phyloP scores from a whole-genome alignment of 2,329 filamentous ascomycete genomes.

The Ophiostoma fasciatum region DNA sequence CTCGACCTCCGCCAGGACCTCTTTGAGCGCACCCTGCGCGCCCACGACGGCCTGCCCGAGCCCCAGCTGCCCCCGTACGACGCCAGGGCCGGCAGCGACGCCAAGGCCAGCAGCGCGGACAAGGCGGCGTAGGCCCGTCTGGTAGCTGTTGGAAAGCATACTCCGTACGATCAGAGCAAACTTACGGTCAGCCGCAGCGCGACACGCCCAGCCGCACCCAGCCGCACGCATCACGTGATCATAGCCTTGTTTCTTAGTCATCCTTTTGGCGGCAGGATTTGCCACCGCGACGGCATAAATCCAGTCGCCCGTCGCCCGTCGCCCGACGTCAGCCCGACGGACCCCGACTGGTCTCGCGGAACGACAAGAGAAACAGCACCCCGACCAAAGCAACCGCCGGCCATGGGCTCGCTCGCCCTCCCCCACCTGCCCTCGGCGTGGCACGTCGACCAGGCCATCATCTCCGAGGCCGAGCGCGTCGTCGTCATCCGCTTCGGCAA shows the following conservation, averaged over 20 bases:
- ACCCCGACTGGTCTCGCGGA: too few relatives aligned
- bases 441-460: slow-evolving; percentile 97
- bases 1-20: neutral
- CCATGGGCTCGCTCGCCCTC: slow-evolving; percentile 73
- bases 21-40: neutral
- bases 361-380: neutral
- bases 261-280: too few relatives aligned
- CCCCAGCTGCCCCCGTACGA: neutral
- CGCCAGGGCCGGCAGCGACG: too few relatives aligned
- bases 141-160: too few relatives aligned
- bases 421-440: slow-evolving; percentile 84
- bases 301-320: too few relatives aligned
- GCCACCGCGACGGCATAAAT: too few relatives aligned
- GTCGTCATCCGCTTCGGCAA: slow-evolving; percentile 89
- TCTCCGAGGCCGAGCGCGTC: slow-evolving; percentile 74
- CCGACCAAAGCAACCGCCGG: neutral
- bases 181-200: too few relatives aligned
- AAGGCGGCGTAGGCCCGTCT: neutral
- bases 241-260: too few relatives aligned
- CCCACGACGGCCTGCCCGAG: neutral
- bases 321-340: too few relatives aligned
- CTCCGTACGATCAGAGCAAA: too few relatives aligned
- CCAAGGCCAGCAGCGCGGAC: neutral
- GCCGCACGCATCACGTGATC: too few relatives aligned
- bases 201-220: too few relatives aligned